Conservation (phyloP, 78 protist species). For the Planoprotostelium fungivorum region DNA sequence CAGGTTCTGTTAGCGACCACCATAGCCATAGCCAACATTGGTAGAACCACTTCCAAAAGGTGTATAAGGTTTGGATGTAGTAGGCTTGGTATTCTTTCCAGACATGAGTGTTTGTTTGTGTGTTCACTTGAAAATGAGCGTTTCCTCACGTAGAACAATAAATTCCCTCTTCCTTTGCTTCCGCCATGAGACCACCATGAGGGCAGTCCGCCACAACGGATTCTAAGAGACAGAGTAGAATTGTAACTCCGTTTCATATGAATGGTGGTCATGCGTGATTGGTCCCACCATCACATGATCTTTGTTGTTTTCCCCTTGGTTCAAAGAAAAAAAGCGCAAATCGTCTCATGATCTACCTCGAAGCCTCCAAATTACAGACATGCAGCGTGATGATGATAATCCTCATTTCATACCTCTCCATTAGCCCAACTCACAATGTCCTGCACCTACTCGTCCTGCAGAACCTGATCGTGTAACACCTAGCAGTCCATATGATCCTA, state of each 20-base stretch:
- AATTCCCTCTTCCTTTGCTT: not conserved
- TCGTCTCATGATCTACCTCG: not conserved
- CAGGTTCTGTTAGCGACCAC: not conserved
- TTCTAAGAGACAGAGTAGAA: not conserved
- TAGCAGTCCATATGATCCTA: not conserved
- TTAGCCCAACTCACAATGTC: slow-evolving; percentile 1
- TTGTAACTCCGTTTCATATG: not conserved
- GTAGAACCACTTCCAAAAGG: not conserved
- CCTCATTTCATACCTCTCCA: not conserved
- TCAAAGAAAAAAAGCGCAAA: not conserved
- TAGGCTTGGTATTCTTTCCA: not conserved
- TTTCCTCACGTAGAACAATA: not conserved
- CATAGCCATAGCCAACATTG: not conserved
- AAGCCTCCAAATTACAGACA: not conserved
- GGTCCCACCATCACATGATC: not conserved
- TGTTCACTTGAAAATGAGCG: not conserved
- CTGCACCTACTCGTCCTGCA: not conserved
- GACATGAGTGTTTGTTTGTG: not conserved
- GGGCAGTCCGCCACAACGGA: not conserved
- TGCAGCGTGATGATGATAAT: not conserved
- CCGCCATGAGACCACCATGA: not conserved
- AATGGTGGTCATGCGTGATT: too few relatives aligned
- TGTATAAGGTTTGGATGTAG: slow-evolving; percentile 1
- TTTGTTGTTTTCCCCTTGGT: too few relatives aligned
- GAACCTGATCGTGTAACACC: not conserved